Evolutionary conservation across 129 eudicot species (phyloP), one percentile per base, ranked within the genome.

Genomic region (Silybum marianum): DNA sequence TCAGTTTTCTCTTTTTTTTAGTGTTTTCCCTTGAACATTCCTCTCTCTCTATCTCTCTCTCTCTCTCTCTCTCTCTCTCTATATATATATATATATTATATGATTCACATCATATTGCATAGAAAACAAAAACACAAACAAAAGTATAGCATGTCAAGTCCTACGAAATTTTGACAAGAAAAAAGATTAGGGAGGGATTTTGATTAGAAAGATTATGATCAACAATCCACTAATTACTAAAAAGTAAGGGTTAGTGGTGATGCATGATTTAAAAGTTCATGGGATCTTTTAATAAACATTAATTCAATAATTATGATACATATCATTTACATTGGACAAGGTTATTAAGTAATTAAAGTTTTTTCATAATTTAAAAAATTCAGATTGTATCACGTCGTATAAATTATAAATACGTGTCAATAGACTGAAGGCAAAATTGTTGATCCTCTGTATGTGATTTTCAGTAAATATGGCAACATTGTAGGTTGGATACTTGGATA

Each of bases 181-280:
- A 16, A 68, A n/a, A 18, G 71, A 39, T 82, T 76, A 58, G 3
- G 7, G 36, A 24, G 48, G 81, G 86, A 71, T 70, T 82, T 76
- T 82, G 86, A 76, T 76, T 82, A 48, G 26, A 58, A 38, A 54
- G 21, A 76, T 42, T 34, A 74, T 74, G 77, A 82, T 82, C 44
- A 82, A 44, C 65, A 76, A 60, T 71, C 78, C 81, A 76, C 82
- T 76, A 54, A 77, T 24, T 76, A 69, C 84, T 12, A 73, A 65
- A 58, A 67, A 69, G 81, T 75, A 51, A 13, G 11, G 75, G 71
- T 32, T 69, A 76, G 81, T 82, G 85, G 66, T 51, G 14, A 76
- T 32, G 72, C 85, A 78, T 69, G 81, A 82, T 76, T 18, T n/a
- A 54, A 54, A 42, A 54, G 65, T n/a, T 54, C 65, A 58, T 58